Evolutionary conservation across 2,329 filamentous ascomycete species (phyloP), one percentile per base, ranked within the genome.

Genomic region (Pseudogymnoascus sp.): DNA sequence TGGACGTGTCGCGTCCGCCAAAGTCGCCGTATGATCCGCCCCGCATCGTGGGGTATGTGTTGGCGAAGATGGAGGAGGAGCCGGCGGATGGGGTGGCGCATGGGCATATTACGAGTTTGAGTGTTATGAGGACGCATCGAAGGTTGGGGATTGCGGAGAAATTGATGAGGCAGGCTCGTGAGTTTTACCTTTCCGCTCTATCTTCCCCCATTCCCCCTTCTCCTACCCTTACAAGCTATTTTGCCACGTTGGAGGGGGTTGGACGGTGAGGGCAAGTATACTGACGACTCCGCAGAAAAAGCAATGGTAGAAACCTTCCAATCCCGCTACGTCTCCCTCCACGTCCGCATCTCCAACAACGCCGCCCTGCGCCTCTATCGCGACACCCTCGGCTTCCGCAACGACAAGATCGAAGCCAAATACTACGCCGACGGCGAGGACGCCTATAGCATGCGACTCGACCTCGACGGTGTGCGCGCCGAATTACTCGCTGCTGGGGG

Each of bases 61-160:
- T 99, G 25, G 95, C 95, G 61, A 99, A 99, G 83, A 99, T 99
- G 93, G 95, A 99, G 77, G 95, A 99, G 80, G 95, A 97, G 76
- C 93, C 95, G 6, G 74, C 88, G 65, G 93, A 97, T 75, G 93
- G 93, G 64, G 80, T 97, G 42, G 90, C 88, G 70, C 95, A 97
- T 78, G 95, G 95, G 14, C 95, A 99, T 79, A 97, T 99, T 73
- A 99, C 95, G 53, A 93, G 88, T 69, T 77, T 99, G 72, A 93
- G 88, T 72, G 95, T 99, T 46, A 99, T 97, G 95, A 83, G 95
- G 68, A 99, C 95, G 68, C 95, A 99, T 77, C 81, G 95, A 64
- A 79, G 93, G 62, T 77, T 99, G 65, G 95, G 95, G 0, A 90
- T 99, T 68, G 95, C 95, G 6, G 95, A 99, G 83, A 96, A 96